These are phyloP conservation scores for Coniochaeta sp. DNA, from an alignment of 2,329 filamentous ascomycete species.

Conservation along the genomic window DNA sequence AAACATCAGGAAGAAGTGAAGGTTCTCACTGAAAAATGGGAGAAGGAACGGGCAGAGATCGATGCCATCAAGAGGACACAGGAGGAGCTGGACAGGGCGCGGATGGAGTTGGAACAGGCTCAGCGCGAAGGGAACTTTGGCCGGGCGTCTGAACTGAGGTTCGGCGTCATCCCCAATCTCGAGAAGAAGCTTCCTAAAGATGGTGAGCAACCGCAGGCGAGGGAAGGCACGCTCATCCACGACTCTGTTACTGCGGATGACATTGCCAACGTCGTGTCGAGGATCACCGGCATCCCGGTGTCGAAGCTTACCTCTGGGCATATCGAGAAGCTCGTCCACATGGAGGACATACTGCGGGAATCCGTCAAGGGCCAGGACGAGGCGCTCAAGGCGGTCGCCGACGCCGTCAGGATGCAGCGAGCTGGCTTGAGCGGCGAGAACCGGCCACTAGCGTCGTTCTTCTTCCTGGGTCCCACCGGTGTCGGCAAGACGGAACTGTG, in stretches of 20 bases:
- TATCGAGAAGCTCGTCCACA: constrained; percentile 87
- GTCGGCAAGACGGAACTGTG: constrained; percentile 96
- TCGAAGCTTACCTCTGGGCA: constrained; percentile 89
- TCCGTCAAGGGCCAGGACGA: constrained; percentile 91
- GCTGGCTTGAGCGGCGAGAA: constrained; percentile 90
- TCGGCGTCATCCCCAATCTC: constrained; percentile 75
- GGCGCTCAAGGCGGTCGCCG: constrained; percentile 80
- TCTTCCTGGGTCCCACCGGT: constrained; percentile 94
- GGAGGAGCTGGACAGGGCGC: constrained; percentile 78
- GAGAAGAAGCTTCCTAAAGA: constrained; percentile 77
- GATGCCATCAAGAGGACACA: constrained; percentile 82
- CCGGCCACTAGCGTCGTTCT: constrained; percentile 85
- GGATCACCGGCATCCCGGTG: constrained; percentile 87
- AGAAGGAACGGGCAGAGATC: constrained; percentile 80
- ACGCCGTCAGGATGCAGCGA: constrained; percentile 89
- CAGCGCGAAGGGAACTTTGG: constrained; percentile 84
- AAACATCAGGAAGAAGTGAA: constrained; percentile 68
- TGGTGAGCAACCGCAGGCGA: constrained; percentile 34
- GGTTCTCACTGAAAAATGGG: constrained; percentile 77
- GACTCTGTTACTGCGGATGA: constrained; percentile 94
- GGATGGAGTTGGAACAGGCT: constrained; percentile 78
- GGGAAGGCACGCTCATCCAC: constrained; percentile 62
- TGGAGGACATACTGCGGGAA: constrained; percentile 83
- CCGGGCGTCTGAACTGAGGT: constrained; percentile 83
- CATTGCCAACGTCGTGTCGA: constrained; percentile 84